Conservation (phyloP, 2,329 filamentous ascomycete genomes). For the Chrysosporium queenslandicum region DNA sequence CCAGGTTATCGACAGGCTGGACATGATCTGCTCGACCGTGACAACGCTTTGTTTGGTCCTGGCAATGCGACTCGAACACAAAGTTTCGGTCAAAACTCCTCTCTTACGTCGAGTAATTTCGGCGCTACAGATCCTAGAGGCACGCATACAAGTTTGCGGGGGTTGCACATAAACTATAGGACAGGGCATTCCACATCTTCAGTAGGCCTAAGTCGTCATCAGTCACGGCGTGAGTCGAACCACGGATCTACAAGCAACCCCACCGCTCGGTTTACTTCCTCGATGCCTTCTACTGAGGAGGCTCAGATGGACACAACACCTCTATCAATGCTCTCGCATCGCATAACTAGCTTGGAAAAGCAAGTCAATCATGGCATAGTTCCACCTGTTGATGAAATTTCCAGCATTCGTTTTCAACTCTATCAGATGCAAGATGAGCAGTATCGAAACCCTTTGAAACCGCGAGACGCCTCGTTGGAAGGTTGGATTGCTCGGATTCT, state of each 20-base stretch:
- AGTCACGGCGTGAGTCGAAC: neutral
- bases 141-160: neutral
- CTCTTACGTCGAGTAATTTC: neutral
- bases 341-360: constrained; percentile 24
- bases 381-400: constrained; percentile 27
- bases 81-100: neutral
- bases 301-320: neutral
- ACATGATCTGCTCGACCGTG: neutral
- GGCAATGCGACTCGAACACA: neutral
- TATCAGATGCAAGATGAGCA: constrained; percentile 28
- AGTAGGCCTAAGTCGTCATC: neutral
- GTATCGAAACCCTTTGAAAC: constrained; percentile 21
- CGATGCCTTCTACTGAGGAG: neutral
- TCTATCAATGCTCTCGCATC: neutral
- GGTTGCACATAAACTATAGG: neutral
- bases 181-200: neutral
- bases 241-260: neutral
- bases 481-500: constrained; percentile 25
- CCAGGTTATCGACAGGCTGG: neutral
- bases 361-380: constrained; percentile 23
- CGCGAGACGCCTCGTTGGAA: constrained; percentile 23
- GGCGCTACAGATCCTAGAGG: neutral
- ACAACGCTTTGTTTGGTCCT: neutral
- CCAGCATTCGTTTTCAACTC: constrained; percentile 24
- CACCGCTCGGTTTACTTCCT: neutral